phyloP scores from a whole-genome alignment of 441 rosid species.

The Heliophila coronopifolia region DNA sequence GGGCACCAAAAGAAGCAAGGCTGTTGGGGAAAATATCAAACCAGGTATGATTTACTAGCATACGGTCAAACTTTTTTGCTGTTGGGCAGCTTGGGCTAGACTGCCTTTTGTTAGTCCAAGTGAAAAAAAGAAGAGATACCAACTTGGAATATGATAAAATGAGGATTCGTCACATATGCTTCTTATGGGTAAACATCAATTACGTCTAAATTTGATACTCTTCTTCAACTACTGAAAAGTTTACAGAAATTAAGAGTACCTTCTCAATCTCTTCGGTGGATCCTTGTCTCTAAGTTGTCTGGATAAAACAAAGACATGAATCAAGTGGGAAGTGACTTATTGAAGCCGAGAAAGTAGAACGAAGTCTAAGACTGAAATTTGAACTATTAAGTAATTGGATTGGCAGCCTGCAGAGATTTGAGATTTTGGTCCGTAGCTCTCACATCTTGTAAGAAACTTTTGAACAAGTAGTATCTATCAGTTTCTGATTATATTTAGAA shows the following conservation, averaged over 20 bases:
- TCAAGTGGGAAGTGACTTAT: neutral
- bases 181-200: neutral
- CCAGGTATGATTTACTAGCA: too few species aligned
- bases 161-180: neutral
- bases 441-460: too few species aligned
- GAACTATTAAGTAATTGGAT: constrained; percentile 14
- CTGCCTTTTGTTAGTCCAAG: too few species aligned
- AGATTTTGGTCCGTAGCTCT: too few species aligned
- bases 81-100: too few species aligned
- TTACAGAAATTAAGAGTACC: constrained; percentile 6
- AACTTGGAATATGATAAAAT: too few species aligned
- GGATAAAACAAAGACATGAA: neutral
- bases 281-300: neutral
- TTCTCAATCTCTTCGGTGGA: neutral
- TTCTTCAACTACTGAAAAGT: neutral
- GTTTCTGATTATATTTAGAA: too few species aligned
- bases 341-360: neutral
- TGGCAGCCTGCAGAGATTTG: constrained; percentile 15
- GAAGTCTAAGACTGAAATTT: neutral
- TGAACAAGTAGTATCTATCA: too few species aligned
- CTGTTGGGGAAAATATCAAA: too few species aligned
- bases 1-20: too few species aligned
- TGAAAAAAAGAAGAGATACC: too few species aligned
- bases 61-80: too few species aligned
- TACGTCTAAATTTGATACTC: neutral